A percentile compares a stretch with the other conserved stretches of the same genome.
phyloP scores from a whole-genome alignment of 495 filamentous ascomycete genomes.

The Podospora bellae-mahoneyi region DNA sequence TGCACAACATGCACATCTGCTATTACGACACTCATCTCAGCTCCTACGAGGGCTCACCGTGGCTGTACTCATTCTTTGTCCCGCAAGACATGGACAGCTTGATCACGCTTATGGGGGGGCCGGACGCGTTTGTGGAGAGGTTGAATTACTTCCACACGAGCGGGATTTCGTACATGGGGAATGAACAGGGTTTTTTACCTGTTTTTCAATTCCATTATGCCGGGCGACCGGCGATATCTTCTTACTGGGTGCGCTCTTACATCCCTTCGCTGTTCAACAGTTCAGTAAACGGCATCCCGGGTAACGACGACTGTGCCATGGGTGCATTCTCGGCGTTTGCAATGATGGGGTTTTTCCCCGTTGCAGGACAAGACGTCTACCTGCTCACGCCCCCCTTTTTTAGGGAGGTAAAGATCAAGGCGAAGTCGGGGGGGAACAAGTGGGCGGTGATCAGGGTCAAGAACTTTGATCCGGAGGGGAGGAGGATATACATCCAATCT shows the following conservation, averaged over 20 bases:
- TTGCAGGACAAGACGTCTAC: constrained; percentile 71
- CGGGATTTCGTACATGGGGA: constrained; percentile 66
- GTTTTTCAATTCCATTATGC: constrained; percentile 73
- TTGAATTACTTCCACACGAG: constrained; percentile 61
- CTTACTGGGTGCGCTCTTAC: constrained; percentile 59
- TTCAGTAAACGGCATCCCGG: constrained; percentile 60
- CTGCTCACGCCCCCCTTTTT: constrained; percentile 66
- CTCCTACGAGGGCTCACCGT: constrained; percentile 68
- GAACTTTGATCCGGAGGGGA: constrained; percentile 60
- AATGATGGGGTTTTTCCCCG: constrained; percentile 72
- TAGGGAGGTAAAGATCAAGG: constrained; percentile 56
- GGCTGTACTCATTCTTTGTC: constrained; percentile 70
- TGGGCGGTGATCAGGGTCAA: constrained; percentile 54
- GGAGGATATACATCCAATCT: constrained; percentile 59
- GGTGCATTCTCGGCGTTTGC: constrained; percentile 66
- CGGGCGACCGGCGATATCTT: constrained; percentile 60
- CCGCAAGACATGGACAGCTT: constrained; percentile 67
- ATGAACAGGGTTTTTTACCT: constrained; percentile 70
- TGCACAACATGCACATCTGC: constrained; percentile 42
- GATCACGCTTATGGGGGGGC: constrained; percentile 57
- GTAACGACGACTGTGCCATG: constrained; percentile 76
- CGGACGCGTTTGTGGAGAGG: constrained; percentile 53
- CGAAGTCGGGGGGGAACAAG: constrained; percentile 21
- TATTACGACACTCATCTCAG: constrained; percentile 59
- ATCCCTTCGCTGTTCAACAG: constrained; percentile 66